phyloP scores from a whole-genome alignment of 75 land plant species.

The Picea sitchensis region DNA sequence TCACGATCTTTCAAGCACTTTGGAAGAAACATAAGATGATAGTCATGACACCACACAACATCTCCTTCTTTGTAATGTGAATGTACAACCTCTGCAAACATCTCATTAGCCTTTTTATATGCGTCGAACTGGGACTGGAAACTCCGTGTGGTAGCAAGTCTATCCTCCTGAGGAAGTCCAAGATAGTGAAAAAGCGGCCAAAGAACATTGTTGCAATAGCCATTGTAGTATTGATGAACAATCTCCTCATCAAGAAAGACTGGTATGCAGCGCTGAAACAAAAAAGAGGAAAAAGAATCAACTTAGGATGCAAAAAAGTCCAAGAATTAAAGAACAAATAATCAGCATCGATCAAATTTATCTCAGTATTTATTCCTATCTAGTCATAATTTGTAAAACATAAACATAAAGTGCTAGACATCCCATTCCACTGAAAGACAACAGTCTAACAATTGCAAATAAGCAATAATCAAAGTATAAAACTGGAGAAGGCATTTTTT shows the following conservation, averaged over 20 bases:
- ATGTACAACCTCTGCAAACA: conserved; percentile 94
- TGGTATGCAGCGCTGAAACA: conserved; percentile 83
- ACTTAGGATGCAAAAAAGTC: too few relatives aligned
- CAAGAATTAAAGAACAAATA: not conserved
- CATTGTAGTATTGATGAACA: conserved; percentile 98
- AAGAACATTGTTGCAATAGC: conserved; percentile 96
- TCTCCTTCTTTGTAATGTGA: conserved; percentile 88
- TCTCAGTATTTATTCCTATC: not conserved
- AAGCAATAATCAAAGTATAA: not conserved
- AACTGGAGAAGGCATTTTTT: not conserved
- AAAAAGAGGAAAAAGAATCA: not conserved
- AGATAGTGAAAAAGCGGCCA: conserved; percentile 99
- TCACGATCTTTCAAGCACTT: conserved; percentile 78
- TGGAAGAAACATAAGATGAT: conserved; percentile 99
- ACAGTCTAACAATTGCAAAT: not conserved
- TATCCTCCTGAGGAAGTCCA: conserved; percentile 97
- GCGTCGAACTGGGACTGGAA: conserved; percentile 98
- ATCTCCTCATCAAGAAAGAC: conserved; percentile 98
- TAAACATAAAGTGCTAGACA: not conserved
- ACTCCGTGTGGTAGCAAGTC: conserved; percentile 96
- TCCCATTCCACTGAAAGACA: not conserved
- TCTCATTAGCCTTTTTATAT: conserved; percentile 89
- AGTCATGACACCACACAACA: conserved; percentile 99
- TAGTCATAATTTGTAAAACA: not conserved
- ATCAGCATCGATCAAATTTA: not conserved